Base-by-base conservation (phyloP, 352 stramenopile species). In the Phytopythium chamaehyphon region DNA sequence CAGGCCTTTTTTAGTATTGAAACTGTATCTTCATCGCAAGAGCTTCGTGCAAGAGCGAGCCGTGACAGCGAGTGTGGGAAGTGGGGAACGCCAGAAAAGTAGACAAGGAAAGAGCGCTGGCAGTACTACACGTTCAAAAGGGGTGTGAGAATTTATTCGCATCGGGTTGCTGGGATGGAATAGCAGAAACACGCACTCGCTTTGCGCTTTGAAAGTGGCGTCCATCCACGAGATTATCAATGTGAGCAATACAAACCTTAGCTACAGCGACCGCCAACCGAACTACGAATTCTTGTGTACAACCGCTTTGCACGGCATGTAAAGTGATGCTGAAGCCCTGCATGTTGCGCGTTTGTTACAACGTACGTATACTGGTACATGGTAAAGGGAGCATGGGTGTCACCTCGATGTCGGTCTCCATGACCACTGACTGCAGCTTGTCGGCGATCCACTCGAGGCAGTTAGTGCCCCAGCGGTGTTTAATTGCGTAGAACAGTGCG, bases 21-120 rank as follows among this genome's bases (percentile, higher is more conserved):
- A 6, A 71, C 57, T 40, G 24, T 48, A 23, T 46, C 33, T 6
- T 61, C 24, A n/a, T 60, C 42, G 19, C 63, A 57, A 3, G 18
- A 16, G 1, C 33, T 35, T 15, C 47, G 11, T 0, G 18, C 44
- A 16, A 82, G 42, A 9, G 66, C 33, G 24, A 54, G 26, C n/a
- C 66, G 71, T 47, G 67, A 79, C 15, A 22, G 54, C 14, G 66
- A 45, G 33, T 85, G 64, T 8, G 72, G 75, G 31, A 91, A 91
- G 40, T 87, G 66, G 1, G 81, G 72, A 1, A 90, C 76, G 6
- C 76, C 77, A 0, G 73, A 59, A 47, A 91, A 83, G 35, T 72
- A 71, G 26, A 83, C 66, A n/a, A 69, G 40, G 1, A 83, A 44
- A 46, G 70, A 67, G 2, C 59, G 71, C 4, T 66, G 54, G 47